These are phyloP conservation scores for Fusarium avenaceum DNA, from an alignment of 2,329 filamentous ascomycete genomes.

Conservation along the genomic window DNA sequence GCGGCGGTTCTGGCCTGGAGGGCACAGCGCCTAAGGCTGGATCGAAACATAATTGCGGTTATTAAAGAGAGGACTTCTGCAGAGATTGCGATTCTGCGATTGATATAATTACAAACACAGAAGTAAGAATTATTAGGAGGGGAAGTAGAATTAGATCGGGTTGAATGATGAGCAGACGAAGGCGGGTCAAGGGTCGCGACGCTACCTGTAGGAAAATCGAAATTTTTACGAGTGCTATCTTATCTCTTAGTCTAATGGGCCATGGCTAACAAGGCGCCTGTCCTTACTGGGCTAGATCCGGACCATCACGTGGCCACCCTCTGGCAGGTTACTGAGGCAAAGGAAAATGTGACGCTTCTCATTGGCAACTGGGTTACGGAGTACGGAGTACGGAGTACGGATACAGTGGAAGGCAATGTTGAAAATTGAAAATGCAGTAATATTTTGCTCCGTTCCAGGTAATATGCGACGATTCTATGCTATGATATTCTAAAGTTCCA, in stretches of 20 bases:
- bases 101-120: conserved; percentile 20
- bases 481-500: background rate
- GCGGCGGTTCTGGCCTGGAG: conserved; percentile 53
- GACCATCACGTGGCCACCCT: conserved; percentile 26
- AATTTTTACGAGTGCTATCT: conserved; percentile 34
- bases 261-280: conserved; percentile 17
- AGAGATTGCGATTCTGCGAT: conserved; percentile 24
- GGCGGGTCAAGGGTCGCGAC: conserved; percentile 33
- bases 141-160: conserved; percentile 28
- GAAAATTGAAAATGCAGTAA: conserved; percentile 5
- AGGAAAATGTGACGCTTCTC: background rate
- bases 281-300: conserved; percentile 7
- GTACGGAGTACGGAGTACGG: too few relatives aligned
- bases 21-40: conserved; percentile 58
- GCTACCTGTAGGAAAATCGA: conserved; percentile 18
- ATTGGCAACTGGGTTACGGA: too few relatives aligned
- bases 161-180: conserved; percentile 14
- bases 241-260: background rate
- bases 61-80: conserved; percentile 9
- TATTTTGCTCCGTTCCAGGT: background rate
- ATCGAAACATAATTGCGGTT: conserved; percentile 52
- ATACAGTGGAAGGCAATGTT: background rate
- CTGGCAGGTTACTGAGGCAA: background rate
- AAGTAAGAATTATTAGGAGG: conserved; percentile 20
- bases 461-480: background rate